Base-by-base conservation (phyloP, 768 basidiomycete species). In the Arthromyces matolae region DNA sequence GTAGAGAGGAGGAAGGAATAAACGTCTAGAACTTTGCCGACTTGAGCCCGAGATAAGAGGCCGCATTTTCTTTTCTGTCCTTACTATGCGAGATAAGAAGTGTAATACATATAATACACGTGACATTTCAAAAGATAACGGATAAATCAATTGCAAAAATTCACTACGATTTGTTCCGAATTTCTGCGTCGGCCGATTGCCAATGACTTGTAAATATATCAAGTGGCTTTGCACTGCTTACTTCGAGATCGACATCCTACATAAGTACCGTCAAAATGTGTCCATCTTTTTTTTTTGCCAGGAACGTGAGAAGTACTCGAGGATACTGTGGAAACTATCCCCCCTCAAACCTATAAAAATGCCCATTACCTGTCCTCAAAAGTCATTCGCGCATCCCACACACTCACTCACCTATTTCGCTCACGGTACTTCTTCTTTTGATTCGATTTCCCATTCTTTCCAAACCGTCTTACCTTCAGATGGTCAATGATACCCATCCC, bases 11-110 rank as follows among this genome's bases (percentile, higher is more conserved):
- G 14, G 22, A 47, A 22, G 31, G 29, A 42, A 32, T 27, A 16
- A 32, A 46, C 24, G 38, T 37, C 49, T 55, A 49, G 40, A 49
- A 51, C 5, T 27, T 35, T 46, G 48, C 56, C 53, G 53, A 55
- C 45, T 55, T 48, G 49, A 25, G 36, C 37, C 53, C 49, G 56
- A 57, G 56, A 57, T 57, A 57, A 57, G 55, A 50, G 47, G n/a
- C n/a, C n/a, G n/a, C n/a, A n/a, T n/a, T 38, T 46, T 19, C 36
- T 34, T 43, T 42, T 39, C 33, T 31, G 23, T 27, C 23, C 18
- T 43, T 47, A n/a, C n/a, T n/a, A n/a, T n/a, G n/a, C n/a, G n/a
- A n/a, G n/a, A n/a, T n/a, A n/a, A n/a, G n/a, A n/a, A n/a, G n/a
- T n/a, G n/a, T 22, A 37, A 31, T 31, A 9, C 22, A 38, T 31